A percentile compares a stretch with the other conserved stretches of the same genome.
These are phyloP conservation scores for Neonothopanus nambi DNA, from an alignment of 1,284 basidiomycete genomes.

Conservation along the genomic window DNA sequence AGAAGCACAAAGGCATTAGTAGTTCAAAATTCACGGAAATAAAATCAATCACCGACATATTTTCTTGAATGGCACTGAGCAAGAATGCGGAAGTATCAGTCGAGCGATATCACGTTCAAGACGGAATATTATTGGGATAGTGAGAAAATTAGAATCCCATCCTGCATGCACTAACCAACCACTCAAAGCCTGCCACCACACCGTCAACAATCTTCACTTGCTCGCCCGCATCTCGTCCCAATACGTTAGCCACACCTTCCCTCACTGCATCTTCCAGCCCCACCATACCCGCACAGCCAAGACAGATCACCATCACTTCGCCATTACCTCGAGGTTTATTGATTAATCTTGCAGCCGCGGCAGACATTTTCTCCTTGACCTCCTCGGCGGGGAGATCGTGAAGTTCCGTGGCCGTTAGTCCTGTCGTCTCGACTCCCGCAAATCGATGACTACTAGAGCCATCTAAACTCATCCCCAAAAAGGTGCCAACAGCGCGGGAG, in stretches of 20 bases:
- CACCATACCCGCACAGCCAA: slow-evolving; percentile 52
- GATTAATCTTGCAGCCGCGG: slow-evolving; percentile 31
- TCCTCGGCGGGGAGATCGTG: slow-evolving; percentile 34
- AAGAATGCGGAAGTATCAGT: too few relatives aligned
- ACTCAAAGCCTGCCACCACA: slow-evolving; percentile 32
- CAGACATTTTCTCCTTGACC: slow-evolving; percentile 37
- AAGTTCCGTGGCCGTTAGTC: slow-evolving; percentile 43
- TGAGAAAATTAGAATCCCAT: too few relatives aligned
- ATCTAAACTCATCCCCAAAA: slow-evolving; percentile 11
- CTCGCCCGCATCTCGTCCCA: slow-evolving; percentile 20
- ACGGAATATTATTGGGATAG: too few relatives aligned
- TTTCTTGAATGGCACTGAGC: too few relatives aligned
- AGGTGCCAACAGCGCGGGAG: slow-evolving; percentile 31
- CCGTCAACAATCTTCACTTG: slow-evolving; percentile 44
- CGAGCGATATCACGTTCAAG: too few relatives aligned
- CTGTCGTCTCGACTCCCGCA: slow-evolving; percentile 44
- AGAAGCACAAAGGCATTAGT: too few relatives aligned
- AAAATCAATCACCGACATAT: too few relatives aligned
- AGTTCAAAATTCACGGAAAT: too few relatives aligned
- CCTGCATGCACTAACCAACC: slow-evolving; percentile 11
- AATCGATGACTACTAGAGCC: slow-evolving; percentile 20
- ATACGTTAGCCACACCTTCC: slow-evolving; percentile 25
- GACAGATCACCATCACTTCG: slow-evolving; percentile 33
- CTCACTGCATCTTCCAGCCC: slow-evolving; percentile 43
- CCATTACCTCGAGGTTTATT: background rate